Evolutionary conservation across 2,329 filamentous ascomycete genomes (phyloP).

Genomic region (Xylariaceae sp.): DNA sequence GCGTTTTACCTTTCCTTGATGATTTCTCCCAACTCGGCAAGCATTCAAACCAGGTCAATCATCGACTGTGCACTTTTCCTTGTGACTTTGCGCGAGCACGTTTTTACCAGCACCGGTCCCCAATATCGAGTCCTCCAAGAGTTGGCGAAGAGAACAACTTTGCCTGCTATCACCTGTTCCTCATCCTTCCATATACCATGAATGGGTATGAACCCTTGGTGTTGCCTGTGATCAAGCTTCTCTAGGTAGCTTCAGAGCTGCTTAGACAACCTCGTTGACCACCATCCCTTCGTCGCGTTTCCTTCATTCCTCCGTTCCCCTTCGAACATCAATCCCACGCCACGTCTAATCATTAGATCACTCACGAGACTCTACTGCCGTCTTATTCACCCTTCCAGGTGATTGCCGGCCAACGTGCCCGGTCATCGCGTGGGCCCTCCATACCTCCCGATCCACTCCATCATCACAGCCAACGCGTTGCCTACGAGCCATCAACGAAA

Average conservation of each 20-base stretch:
- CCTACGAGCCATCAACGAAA: not conserved
- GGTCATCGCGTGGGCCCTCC: not conserved
- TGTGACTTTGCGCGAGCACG: conserved; percentile 9
- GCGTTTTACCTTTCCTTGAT: conserved; percentile 9
- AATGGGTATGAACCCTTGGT: conserved; percentile 10
- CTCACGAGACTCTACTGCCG: not conserved
- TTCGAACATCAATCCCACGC: not conserved
- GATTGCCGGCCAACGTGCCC: not conserved
- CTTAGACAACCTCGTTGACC: conserved; percentile 4
- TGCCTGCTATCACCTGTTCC: not conserved
- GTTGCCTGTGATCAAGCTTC: conserved; percentile 14
- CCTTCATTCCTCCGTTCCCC: not conserved
- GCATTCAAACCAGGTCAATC: not conserved
- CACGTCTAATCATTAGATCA: not conserved
- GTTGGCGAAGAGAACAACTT: not conserved
- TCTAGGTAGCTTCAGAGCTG: conserved; percentile 14
- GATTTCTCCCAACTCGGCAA: conserved; percentile 6
- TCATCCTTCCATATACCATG: conserved; percentile 2
- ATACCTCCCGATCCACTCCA: not conserved
- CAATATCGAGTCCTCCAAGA: not conserved
- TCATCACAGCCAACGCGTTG: conserved; percentile 4
- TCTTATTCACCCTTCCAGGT: not conserved
- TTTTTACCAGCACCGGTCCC: conserved; percentile 1
- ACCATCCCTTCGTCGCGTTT: conserved; percentile 4
- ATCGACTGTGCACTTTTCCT: conserved; percentile 13